These are phyloP conservation scores for Cryptosporidium muris DNA, from an alignment of 169 alveolate species.

Conservation along the genomic window DNA sequence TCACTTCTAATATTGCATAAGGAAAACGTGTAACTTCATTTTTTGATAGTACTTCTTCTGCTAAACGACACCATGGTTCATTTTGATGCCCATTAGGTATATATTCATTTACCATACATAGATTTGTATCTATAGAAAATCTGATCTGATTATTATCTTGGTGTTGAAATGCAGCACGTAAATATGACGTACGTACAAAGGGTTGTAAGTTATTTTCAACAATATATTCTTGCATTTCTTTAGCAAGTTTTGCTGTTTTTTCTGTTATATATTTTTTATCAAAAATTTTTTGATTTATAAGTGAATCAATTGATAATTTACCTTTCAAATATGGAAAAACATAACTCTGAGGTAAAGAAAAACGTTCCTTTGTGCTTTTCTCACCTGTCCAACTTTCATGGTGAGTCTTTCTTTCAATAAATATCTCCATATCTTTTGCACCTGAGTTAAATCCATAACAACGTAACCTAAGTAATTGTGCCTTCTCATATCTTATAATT, in stretches of 20 bases:
- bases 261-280: constrained; percentile 45
- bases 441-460: constrained; percentile 82
- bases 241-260: constrained; percentile 73
- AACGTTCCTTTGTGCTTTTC: constrained; percentile 80
- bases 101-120: constrained; percentile 80
- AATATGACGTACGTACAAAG: constrained; percentile 80
- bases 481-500: constrained; percentile 80
- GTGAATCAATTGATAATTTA: constrained; percentile 38
- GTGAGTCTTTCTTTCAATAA: constrained; percentile 80
- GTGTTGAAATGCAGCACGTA: constrained; percentile 81
- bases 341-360: constrained; percentile 75
- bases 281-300: constrained; percentile 46
- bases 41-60: constrained; percentile 79
- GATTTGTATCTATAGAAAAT: constrained; percentile 80
- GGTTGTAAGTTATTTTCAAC: constrained; percentile 75
- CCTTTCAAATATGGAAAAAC: constrained; percentile 76
- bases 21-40: constrained; percentile 76
- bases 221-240: constrained; percentile 75
- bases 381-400: constrained; percentile 85
- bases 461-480: constrained; percentile 80
- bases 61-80: constrained; percentile 81
- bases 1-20: constrained; percentile 78
- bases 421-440: constrained; percentile 75
- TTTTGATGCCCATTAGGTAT: constrained; percentile 71
- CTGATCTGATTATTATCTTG: constrained; percentile 76